These are phyloP conservation scores for Rhynchospora tenuis DNA, from an alignment of 176 grass and related monocot genomes.

Conservation along the genomic window DNA sequence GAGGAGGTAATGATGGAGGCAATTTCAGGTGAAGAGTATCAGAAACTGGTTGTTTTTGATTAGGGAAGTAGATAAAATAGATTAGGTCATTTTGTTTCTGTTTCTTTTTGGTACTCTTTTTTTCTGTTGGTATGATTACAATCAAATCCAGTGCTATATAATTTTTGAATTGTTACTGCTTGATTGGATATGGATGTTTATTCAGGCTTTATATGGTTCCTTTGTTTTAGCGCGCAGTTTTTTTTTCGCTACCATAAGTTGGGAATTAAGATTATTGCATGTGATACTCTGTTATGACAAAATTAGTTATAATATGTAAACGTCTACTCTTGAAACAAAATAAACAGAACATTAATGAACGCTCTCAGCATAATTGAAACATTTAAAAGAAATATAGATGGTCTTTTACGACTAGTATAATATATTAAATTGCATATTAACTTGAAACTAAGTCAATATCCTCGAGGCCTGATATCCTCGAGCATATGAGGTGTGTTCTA, in stretches of 20 bases:
- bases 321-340: too few species aligned
- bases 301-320: not conserved
- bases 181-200: not conserved
- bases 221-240: not conserved
- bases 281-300: not conserved
- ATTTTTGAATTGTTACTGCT: not conserved
- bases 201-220: too few species aligned
- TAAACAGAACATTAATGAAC: too few species aligned
- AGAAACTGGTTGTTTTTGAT: conserved; percentile 44
- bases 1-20: conserved; percentile 44
- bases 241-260: not conserved
- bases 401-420: too few species aligned
- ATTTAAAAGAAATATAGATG: too few species aligned
- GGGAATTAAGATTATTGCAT: not conserved
- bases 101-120: not conserved
- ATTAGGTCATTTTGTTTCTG: not conserved
- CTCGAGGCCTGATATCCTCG: too few species aligned
- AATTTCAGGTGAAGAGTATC: conserved; percentile 35
- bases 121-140: not conserved
- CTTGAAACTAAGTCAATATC: too few species aligned
- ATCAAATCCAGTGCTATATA: not conserved
- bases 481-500: too few species aligned
- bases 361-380: too few species aligned
- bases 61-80: conserved; percentile 13
- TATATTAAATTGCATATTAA: too few species aligned